A percentile compares a stretch with the other conserved stretches of the same genome.
These are phyloP conservation scores for Phanerochaete sordida DNA, from an alignment of 768 basidiomycete genomes.

Conservation along the genomic window DNA sequence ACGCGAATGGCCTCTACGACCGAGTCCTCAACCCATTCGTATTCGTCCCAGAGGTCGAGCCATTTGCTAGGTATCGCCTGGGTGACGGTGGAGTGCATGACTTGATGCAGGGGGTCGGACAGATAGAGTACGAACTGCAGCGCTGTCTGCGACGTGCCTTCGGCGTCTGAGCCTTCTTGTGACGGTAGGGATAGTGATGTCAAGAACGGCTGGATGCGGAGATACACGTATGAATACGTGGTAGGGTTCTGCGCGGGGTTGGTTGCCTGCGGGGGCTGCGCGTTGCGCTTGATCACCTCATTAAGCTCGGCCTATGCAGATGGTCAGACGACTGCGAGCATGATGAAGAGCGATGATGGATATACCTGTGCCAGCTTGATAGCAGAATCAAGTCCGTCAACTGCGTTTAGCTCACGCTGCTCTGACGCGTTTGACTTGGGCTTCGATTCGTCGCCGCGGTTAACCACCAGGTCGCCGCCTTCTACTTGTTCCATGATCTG, in stretches of 20 bases:
- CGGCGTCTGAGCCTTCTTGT: conserved; percentile 22
- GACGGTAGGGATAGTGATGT: conserved; percentile 46
- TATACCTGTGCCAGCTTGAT: conserved; percentile 79
- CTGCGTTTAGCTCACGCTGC: conserved; percentile 71
- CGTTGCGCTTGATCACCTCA: conserved; percentile 67
- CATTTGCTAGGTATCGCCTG: conserved; percentile 84
- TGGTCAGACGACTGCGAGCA: too few relatives aligned
- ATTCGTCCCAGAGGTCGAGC: conserved; percentile 87
- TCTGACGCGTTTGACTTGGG: conserved; percentile 53
- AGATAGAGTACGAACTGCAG: conserved; percentile 65
- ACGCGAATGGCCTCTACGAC: conserved; percentile 84
- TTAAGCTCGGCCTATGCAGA: conserved; percentile 66
- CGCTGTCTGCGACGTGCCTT: conserved; percentile 28
- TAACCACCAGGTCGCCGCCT: conserved; percentile 87
- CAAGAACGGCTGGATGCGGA: conserved; percentile 88
- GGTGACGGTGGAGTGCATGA: conserved; percentile 74
- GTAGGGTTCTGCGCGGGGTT: conserved; percentile 52
- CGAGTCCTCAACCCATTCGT: conserved; percentile 95
- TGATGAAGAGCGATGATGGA: too few relatives aligned
- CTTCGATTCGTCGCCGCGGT: conserved; percentile 72
- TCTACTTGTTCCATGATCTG: conserved; percentile 92
- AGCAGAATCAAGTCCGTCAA: conserved; percentile 83
- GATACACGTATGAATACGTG: conserved; percentile 86
- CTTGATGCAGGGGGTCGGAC: conserved; percentile 74
- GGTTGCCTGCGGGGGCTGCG: conserved; percentile 28